Conservation (phyloP, 257 asterid species). For the Gynochthodes officinalis region DNA sequence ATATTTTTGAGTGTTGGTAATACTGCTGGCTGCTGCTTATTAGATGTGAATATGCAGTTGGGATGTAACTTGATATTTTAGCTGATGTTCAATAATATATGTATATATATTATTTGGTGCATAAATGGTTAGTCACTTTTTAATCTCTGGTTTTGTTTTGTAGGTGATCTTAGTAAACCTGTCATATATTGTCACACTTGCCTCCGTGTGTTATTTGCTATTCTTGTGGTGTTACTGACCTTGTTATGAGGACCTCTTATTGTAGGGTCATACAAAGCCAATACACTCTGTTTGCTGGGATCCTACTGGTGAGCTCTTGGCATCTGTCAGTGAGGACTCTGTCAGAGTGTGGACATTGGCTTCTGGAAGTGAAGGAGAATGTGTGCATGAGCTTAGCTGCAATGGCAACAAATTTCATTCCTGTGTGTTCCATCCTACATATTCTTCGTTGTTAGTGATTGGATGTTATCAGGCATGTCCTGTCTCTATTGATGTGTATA, state of each 20-base stretch:
- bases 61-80: neutral
- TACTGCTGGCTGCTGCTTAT: neutral
- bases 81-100: neutral
- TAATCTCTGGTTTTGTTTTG: neutral
- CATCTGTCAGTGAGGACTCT: slow-evolving; percentile 89
- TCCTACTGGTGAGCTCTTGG: slow-evolving; percentile 77
- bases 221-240: slow-evolving; percentile 3
- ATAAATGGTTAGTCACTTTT: neutral
- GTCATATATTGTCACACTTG: neutral
- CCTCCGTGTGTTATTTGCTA: slow-evolving; percentile 1
- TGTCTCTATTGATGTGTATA: neutral
- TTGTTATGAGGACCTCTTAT: neutral
- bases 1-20: neutral
- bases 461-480: slow-evolving; percentile 93
- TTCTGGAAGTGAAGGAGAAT: slow-evolving; percentile 78
- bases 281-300: slow-evolving; percentile 86
- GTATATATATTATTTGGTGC: neutral
- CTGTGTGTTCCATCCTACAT: slow-evolving; percentile 88
- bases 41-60: neutral
- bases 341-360: slow-evolving; percentile 87
- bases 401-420: slow-evolving; percentile 86
- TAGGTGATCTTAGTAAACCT: neutral
- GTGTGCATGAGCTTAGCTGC: slow-evolving; percentile 79
- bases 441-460: slow-evolving; percentile 73
- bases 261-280: slow-evolving; percentile 76